phyloP scores from a whole-genome alignment of 164 flowering plant species.

The Nymphaea thermarum region DNA sequence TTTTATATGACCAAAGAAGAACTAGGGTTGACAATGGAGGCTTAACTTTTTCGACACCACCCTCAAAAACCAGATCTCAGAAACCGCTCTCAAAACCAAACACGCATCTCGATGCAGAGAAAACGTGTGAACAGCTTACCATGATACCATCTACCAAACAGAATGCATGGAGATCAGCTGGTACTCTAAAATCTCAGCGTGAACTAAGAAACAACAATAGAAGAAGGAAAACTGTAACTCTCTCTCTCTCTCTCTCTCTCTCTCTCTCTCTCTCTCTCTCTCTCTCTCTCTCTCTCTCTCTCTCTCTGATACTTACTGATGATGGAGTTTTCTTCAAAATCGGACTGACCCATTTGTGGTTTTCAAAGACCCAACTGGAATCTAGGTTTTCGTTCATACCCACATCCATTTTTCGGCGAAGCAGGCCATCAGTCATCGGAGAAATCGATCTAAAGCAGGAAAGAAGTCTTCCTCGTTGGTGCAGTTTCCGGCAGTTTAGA shows the following conservation, averaged over 20 bases:
- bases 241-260: neutral
- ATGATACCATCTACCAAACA: neutral
- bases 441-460: neutral
- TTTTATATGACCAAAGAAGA: neutral
- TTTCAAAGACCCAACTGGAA: neutral
- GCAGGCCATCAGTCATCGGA: neutral
- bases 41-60: neutral
- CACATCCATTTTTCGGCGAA: constrained; percentile 2
- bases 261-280: neutral
- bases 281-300: neutral
- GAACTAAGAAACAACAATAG: neutral
- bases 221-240: neutral
- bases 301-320: neutral
- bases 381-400: neutral
- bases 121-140: neutral
- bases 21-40: neutral
- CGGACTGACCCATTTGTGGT: neutral
- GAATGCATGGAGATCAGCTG: neutral
- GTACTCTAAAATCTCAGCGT: neutral
- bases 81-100: neutral
- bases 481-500: neutral
- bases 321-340: constrained; percentile 1
- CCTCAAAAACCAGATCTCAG: neutral
- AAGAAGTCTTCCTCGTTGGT: neutral
- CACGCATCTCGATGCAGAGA: neutral